Evolutionary conservation across 306 rosid species (phyloP).

Genomic region (Pterocarpus macrocarpus): DNA sequence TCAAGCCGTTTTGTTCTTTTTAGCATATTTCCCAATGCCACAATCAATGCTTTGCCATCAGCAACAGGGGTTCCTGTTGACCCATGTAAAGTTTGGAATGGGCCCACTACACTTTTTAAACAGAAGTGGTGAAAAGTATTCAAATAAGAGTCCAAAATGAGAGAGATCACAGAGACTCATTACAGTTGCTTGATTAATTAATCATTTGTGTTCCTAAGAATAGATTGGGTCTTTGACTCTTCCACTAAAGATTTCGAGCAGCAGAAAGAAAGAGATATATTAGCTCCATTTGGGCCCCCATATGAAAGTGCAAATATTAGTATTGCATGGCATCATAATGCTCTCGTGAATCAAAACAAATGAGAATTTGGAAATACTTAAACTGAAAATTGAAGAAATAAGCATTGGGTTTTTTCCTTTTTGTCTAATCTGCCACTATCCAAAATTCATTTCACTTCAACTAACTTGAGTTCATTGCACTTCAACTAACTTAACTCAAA

Average conservation of each 20-base stretch:
- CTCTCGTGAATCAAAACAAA: conserved; percentile 34
- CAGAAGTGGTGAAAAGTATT: conserved; percentile 34
- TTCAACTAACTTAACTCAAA: no score
- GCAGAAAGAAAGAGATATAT: conserved; percentile 51
- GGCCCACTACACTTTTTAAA: conserved; percentile 37
- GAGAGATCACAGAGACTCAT: conserved; percentile 41
- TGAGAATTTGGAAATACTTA: not conserved
- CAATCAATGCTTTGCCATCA: conserved; percentile 40
- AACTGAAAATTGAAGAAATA: no score
- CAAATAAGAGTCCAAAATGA: conserved; percentile 38
- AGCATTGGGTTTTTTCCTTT: no score
- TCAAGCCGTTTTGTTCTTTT: conserved; percentile 68
- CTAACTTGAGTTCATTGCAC: no score
- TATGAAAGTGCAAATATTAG: conserved; percentile 39
- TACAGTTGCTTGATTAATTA: conserved; percentile 48
- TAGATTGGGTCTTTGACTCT: conserved; percentile 67
- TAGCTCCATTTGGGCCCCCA: conserved; percentile 55
- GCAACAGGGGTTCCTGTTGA: conserved; percentile 52
- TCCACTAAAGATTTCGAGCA: conserved; percentile 67
- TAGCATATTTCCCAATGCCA: conserved; percentile 55
- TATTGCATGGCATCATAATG: conserved; percentile 50
- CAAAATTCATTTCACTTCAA: no score
- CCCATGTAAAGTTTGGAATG: conserved; percentile 47
- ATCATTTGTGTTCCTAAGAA: conserved; percentile 54
- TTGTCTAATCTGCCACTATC: no score